phyloP scores from a whole-genome alignment of 2,329 filamentous ascomycete genomes.

The Dothideomycetes sp. region DNA sequence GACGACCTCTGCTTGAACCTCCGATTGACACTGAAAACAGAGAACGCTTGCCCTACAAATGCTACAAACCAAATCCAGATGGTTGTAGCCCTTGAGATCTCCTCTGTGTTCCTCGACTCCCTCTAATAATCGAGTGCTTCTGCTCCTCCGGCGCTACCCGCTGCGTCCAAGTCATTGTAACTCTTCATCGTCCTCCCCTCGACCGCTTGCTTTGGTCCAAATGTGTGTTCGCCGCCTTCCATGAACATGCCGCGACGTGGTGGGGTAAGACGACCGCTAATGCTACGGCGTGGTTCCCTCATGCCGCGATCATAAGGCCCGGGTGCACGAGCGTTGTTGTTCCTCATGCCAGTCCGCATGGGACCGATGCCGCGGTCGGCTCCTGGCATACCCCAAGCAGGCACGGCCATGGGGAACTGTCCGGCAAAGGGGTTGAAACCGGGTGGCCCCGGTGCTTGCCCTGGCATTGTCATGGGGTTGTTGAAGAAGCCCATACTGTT shows the following conservation, averaged over 20 bases:
- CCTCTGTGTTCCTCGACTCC: not conserved
- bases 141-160: slow-evolving; percentile 45
- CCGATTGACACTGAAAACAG: too few relatives aligned
- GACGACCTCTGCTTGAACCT: too few relatives aligned
- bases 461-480: slow-evolving; percentile 8
- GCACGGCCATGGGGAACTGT: slow-evolving; percentile 12
- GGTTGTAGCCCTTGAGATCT: too few relatives aligned
- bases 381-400: slow-evolving; percentile 22
- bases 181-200: slow-evolving; percentile 89
- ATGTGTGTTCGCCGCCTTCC: slow-evolving; percentile 60
- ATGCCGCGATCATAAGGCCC: slow-evolving; percentile 38
- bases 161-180: slow-evolving; percentile 94
- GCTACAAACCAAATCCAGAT: too few relatives aligned
- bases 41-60: too few relatives aligned
- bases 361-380: slow-evolving; percentile 29
- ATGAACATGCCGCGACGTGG: slow-evolving; percentile 55
- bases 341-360: slow-evolving; percentile 30
- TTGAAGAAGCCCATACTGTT: slow-evolving; percentile 33
- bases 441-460: slow-evolving; percentile 2
- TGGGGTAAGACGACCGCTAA: slow-evolving; percentile 37
- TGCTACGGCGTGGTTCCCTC: slow-evolving; percentile 46
- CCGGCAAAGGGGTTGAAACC: slow-evolving; percentile 16
- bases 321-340: slow-evolving; percentile 16
- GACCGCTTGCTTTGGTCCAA: slow-evolving; percentile 82
- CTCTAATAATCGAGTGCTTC: slow-evolving; percentile 85